Evolutionary conservation across 2,329 filamentous ascomycete species (phyloP).

Genomic region (Dactylellina parvicollis): DNA sequence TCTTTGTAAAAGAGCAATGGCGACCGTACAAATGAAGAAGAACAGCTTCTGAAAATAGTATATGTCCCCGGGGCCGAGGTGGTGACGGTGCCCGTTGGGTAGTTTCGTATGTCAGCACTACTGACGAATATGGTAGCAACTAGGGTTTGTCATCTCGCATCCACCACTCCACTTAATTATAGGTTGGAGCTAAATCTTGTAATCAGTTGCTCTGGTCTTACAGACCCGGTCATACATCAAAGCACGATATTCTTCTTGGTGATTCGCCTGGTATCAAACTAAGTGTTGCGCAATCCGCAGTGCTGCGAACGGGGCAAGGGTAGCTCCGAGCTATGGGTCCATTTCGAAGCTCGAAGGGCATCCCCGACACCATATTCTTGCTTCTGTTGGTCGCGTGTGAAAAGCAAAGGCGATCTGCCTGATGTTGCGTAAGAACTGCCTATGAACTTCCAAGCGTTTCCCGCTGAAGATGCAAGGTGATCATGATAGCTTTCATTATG

Average conservation of each 20-base stretch:
- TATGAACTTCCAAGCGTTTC: constrained; percentile 27
- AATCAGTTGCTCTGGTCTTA: constrained; percentile 47
- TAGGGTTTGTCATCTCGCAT: constrained; percentile 50
- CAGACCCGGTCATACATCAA: constrained; percentile 30
- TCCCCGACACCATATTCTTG: constrained; percentile 17
- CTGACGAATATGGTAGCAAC: constrained; percentile 49
- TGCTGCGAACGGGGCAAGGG: constrained; percentile 26
- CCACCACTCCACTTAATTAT: constrained; percentile 52
- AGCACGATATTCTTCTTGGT: background rate
- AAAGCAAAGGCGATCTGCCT: constrained; percentile 31
- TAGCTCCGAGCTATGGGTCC: constrained; percentile 26
- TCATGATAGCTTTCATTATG: constrained; percentile 33
- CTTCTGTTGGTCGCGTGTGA: constrained; percentile 20
- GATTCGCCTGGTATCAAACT: constrained; percentile 13
- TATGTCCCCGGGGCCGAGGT: constrained; percentile 20
- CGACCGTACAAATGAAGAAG: constrained; percentile 27
- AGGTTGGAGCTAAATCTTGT: constrained; percentile 40
- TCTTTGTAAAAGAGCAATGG: constrained; percentile 30
- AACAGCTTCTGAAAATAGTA: constrained; percentile 51
- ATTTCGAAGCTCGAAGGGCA: constrained; percentile 18
- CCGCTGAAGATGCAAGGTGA: constrained; percentile 32
- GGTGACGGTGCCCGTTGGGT: constrained; percentile 44
- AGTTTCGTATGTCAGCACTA: constrained; percentile 54
- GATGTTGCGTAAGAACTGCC: background rate
- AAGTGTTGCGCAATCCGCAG: constrained; percentile 44